Evolutionary conservation across 306 rosid genomes (phyloP).

Genomic region (Castanospermum australe): DNA sequence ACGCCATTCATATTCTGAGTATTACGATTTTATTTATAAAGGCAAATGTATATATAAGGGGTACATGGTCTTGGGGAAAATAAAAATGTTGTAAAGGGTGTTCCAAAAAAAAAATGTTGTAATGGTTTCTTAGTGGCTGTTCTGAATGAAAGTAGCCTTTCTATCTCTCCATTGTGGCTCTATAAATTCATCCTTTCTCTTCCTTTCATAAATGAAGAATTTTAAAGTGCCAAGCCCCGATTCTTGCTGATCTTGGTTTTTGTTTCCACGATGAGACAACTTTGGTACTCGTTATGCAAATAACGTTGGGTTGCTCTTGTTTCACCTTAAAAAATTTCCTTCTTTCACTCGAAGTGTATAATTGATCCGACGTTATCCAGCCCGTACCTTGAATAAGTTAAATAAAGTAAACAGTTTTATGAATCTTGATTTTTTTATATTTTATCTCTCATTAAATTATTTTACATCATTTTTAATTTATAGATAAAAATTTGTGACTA

Average conservation of each 20-base stretch:
- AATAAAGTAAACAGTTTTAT: too few species aligned
- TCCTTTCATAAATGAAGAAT: neutral
- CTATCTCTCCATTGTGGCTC: neutral
- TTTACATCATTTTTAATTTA: too few species aligned
- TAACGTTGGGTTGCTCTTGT: too few species aligned
- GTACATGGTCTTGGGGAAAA: neutral
- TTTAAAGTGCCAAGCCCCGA: neutral
- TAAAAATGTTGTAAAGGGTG: too few species aligned
- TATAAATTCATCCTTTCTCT: neutral
- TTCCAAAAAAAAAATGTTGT: neutral
- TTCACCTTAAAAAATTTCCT: too few species aligned
- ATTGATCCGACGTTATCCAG: too few species aligned
- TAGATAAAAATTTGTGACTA: too few species aligned
- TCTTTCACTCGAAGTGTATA: too few species aligned
- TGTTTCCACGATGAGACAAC: neutral
- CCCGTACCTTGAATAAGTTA: too few species aligned
- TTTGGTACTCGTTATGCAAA: neutral
- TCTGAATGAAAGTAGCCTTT: conserved; percentile 4
- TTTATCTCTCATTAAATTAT: too few species aligned
- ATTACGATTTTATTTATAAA: too few species aligned
- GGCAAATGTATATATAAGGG: neutral
- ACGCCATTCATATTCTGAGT: conserved; percentile 61
- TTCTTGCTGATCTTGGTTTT: neutral
- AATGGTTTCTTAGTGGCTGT: neutral
- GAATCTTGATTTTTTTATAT: too few species aligned